Conservation (phyloP, 108 stramenopile species). For the Nitzschia sp. region DNA sequence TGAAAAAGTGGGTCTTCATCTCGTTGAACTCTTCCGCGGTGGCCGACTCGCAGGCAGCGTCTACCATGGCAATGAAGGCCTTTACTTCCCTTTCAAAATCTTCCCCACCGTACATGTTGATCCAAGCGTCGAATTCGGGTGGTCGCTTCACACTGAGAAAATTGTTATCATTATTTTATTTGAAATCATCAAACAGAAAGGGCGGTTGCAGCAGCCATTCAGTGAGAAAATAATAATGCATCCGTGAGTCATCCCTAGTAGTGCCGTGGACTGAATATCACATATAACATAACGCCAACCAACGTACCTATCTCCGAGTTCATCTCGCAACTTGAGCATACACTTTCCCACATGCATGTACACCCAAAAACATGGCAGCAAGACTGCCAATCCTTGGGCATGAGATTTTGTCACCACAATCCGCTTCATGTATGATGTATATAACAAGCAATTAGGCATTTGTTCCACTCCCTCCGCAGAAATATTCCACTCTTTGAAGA, state of each 20-base stretch:
- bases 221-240: too few species aligned
- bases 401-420: constrained; percentile 57
- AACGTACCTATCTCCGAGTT: constrained; percentile 53
- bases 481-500: constrained; percentile 78
- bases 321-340: constrained; percentile 75
- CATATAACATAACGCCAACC: too few species aligned
- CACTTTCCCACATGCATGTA: constrained; percentile 87
- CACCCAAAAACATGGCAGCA: constrained; percentile 90
- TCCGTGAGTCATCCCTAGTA: too few species aligned
- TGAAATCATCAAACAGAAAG: too few species aligned
- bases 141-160: constrained; percentile 37
- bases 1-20: constrained; percentile 80
- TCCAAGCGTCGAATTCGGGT: constrained; percentile 86
- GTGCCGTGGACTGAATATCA: too few species aligned
- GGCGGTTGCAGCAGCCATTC: too few species aligned
- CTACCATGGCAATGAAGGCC: constrained; percentile 77
- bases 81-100: constrained; percentile 81
- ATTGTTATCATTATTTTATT: too few species aligned
- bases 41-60: constrained; percentile 30
- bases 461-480: constrained; percentile 47
- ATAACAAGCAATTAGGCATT: constrained; percentile 80
- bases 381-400: constrained; percentile 75
- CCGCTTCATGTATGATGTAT: constrained; percentile 84
- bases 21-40: constrained; percentile 45
- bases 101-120: constrained; percentile 87